phyloP scores from a whole-genome alignment of 768 basidiomycete genomes.

The Lactifluus subvellereus region DNA sequence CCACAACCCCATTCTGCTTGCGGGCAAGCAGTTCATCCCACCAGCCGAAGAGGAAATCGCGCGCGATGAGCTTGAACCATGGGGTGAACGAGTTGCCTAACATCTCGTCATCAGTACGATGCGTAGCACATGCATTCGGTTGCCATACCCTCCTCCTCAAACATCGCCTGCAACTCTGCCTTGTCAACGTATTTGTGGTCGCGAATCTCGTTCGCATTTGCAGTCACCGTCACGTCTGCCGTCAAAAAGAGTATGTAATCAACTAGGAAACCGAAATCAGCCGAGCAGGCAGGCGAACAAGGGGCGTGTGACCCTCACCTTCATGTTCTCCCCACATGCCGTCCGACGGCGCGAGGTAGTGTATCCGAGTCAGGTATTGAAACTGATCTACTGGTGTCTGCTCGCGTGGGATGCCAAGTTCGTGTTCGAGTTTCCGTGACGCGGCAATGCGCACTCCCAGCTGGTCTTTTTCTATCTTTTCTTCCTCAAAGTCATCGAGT shows the following conservation, averaged over 20 bases:
- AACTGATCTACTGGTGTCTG: conserved; percentile 82
- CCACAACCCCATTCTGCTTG: conserved; percentile 50
- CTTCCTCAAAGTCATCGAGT: conserved; percentile 82
- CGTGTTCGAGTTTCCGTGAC: conserved; percentile 91
- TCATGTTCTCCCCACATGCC: conserved; percentile 99
- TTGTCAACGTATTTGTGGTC: conserved; percentile 89
- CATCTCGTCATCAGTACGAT: conserved; percentile 1
- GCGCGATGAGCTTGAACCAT: conserved; percentile 98
- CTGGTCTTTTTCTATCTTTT: conserved; percentile 72
- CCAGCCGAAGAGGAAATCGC: conserved; percentile 97
- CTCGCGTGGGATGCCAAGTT: conserved; percentile 79
- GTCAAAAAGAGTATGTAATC: conserved; percentile 98
- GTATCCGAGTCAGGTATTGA: conserved; percentile 93
- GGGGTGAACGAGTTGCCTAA: conserved; percentile 89
- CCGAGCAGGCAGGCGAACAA: conserved; percentile 1
- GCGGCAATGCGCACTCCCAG: conserved; percentile 87
- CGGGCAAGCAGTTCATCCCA: conserved; percentile 86
- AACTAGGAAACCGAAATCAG: conserved; percentile 43
- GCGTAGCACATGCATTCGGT: background rate
- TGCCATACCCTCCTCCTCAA: conserved; percentile 62
- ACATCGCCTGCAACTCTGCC: conserved; percentile 87
- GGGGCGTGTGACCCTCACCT: conserved; percentile 43
- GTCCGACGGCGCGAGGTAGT: conserved; percentile 91
- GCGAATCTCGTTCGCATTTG: conserved; percentile 88
- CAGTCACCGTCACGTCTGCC: conserved; percentile 71